A percentile compares a stretch with the other conserved stretches of the same genome.
Evolutionary conservation across 2,329 filamentous ascomycete species (phyloP).

Genomic region (Scytalidium lignicola): DNA sequence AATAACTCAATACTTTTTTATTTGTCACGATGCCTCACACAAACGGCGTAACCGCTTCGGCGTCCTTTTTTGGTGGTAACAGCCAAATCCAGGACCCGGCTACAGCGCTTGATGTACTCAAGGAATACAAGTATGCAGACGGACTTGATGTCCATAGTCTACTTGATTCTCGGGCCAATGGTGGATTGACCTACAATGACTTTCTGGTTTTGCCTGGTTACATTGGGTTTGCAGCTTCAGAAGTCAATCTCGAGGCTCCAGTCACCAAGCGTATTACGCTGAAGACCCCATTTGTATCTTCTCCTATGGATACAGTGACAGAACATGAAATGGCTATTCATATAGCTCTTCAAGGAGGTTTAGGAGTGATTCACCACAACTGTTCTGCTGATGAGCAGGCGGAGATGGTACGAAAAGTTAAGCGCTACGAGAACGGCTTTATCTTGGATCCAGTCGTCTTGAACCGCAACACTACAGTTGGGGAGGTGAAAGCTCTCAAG

Average conservation of each 20-base stretch:
- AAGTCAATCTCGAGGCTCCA: slow-evolving; percentile 81
- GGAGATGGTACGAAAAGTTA: slow-evolving; percentile 98
- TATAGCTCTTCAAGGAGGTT: slow-evolving; percentile 81
- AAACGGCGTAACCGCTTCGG: slow-evolving; percentile 55
- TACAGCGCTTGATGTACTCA: slow-evolving; percentile 73
- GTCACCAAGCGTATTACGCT: slow-evolving; percentile 93
- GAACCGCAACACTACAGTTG: slow-evolving; percentile 79
- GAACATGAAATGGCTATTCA: slow-evolving; percentile 99
- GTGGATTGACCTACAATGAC: slow-evolving; percentile 97
- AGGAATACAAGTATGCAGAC: slow-evolving; percentile 76
- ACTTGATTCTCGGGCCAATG: slow-evolving; percentile 85
- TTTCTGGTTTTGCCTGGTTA: slow-evolving; percentile 95
- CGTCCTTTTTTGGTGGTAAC: slow-evolving; percentile 36
- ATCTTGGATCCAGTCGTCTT: slow-evolving; percentile 95
- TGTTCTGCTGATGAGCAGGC: slow-evolving; percentile 96
- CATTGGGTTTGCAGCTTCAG: slow-evolving; percentile 93
- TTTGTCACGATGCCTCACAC: slow-evolving; percentile 61
- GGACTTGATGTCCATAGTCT: slow-evolving; percentile 82
- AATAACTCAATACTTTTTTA: slow-evolving; percentile 26
- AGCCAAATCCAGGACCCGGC: slow-evolving; percentile 63
- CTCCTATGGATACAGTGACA: slow-evolving; percentile 99
- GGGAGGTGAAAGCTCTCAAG: slow-evolving; percentile 86
- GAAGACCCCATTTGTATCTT: slow-evolving; percentile 95
- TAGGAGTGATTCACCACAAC: slow-evolving; percentile 98
- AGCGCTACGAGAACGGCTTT: slow-evolving; percentile 99